Percentiles rank a stretch among this genome's conserved stretches.
Evolutionary conservation across 768 basidiomycete species (phyloP).

Genomic region (Suillus ampliporus): DNA sequence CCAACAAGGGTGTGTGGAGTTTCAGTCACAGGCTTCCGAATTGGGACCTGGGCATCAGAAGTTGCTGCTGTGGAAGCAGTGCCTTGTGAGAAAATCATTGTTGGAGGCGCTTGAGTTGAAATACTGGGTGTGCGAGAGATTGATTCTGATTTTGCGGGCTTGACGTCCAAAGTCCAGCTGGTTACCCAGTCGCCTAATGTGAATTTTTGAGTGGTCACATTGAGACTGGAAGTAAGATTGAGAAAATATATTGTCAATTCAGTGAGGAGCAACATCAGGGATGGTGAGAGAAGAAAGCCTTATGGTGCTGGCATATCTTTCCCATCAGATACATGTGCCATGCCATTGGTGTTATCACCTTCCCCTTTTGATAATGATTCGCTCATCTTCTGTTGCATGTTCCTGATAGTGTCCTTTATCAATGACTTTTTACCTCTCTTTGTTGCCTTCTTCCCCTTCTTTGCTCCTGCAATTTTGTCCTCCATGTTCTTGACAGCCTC

Average conservation of each 20-base stretch:
- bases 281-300: not conserved
- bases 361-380: not conserved
- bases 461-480: no score
- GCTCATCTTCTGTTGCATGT: no score
- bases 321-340: constrained; percentile 2
- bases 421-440: no score
- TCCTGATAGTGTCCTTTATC: no score
- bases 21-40: no score
- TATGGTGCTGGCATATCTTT: not conserved
- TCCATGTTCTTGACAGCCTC: no score
- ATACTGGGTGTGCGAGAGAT: not conserved
- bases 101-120: not conserved
- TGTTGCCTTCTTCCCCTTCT: no score
- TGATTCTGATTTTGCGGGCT: not conserved
- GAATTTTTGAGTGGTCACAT: not conserved
- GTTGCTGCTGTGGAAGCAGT: not conserved
- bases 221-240: constrained; percentile 5
- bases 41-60: not conserved
- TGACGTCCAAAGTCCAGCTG: not conserved
- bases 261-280: constrained; percentile 7
- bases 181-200: not conserved
- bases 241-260: constrained; percentile 11
- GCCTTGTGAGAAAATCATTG: not conserved
- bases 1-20: not conserved
- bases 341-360: not conserved